A percentile compares a stretch with the other conserved stretches of the same genome.
Evolutionary conservation across 768 basidiomycete genomes (phyloP).

Genomic region (Mycena belliarum): DNA sequence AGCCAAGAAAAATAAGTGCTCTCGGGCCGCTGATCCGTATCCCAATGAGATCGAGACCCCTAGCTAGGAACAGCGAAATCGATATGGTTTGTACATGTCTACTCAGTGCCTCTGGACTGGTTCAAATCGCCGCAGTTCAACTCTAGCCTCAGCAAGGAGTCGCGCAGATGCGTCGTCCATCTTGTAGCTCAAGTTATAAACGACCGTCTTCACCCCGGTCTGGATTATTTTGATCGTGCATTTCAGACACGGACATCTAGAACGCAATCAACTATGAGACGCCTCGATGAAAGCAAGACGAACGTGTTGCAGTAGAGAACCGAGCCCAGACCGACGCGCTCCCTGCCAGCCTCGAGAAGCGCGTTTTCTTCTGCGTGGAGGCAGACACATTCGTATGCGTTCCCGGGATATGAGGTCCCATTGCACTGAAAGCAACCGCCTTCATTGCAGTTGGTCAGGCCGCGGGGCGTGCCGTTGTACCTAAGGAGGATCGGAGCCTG

Average conservation of each 20-base stretch:
- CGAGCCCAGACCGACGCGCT: constrained; percentile 77
- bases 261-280: background rate
- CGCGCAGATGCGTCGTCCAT: constrained; percentile 89
- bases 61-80: too few relatives aligned
- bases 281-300: constrained; percentile 27
- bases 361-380: constrained; percentile 99
- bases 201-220: constrained; percentile 86
- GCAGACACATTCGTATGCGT: constrained; percentile 83
- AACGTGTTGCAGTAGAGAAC: constrained; percentile 99
- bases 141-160: constrained; percentile 79
- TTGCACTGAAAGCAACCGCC: constrained; percentile 90
- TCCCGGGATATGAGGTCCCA: constrained; percentile 43
- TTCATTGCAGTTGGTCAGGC: constrained; percentile 85
- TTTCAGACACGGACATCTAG: constrained; percentile 94
- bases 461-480: constrained; percentile 96
- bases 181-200: constrained; percentile 94
- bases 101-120: constrained; percentile 45
- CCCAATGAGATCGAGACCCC: too few relatives aligned
- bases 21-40: background rate
- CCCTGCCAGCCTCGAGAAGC: constrained; percentile 88
- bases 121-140: constrained; percentile 73
- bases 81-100: too few relatives aligned
- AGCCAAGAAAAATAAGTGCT: background rate
- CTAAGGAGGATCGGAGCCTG: constrained; percentile 36
- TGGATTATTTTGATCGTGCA: constrained; percentile 99